phyloP scores from a whole-genome alignment of 495 filamentous ascomycete genomes.

The Articulospora tetracladia region DNA sequence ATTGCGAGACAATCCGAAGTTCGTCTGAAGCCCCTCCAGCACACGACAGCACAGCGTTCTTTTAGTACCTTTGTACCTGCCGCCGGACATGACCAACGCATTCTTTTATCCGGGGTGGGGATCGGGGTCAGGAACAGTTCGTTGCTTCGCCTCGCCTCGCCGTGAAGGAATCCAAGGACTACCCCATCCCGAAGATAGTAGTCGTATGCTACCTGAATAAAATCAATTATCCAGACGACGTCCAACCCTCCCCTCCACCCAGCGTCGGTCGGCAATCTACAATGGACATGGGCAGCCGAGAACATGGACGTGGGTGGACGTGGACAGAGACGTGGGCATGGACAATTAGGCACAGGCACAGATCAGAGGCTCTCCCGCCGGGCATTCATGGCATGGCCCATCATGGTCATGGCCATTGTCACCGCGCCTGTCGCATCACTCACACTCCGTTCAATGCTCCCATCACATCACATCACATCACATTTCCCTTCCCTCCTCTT shows the following conservation, averaged over 20 bases:
- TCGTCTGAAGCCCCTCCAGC: constrained; percentile 8
- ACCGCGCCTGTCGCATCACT: too few species aligned
- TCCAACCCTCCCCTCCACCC: background rate
- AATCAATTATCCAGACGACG: background rate
- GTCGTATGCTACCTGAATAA: too few species aligned
- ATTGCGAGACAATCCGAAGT: constrained; percentile 1
- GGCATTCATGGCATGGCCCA: background rate
- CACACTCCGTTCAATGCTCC: background rate
- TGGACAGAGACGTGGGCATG: background rate
- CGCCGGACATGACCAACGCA: background rate
- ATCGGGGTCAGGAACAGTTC: constrained; percentile 6
- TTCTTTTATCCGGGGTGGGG: constrained; percentile 10
- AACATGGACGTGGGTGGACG: too few species aligned
- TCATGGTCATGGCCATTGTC: background rate
- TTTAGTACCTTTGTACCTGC: constrained; percentile 10
- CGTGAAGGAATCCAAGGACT: background rate
- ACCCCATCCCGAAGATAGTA: background rate
- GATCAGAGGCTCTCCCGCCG: background rate
- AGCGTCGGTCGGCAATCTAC: background rate
- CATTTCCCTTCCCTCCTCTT: background rate
- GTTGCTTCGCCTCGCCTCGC: background rate
- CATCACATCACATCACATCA: background rate
- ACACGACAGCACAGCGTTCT: background rate
- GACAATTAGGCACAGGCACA: constrained; percentile 3
- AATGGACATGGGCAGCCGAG: background rate